Percentiles rank a stretch among this genome's conserved stretches.
Evolutionary conservation across 2,329 filamentous ascomycete species (phyloP).

Genomic region (Aspergillus awamori): DNA sequence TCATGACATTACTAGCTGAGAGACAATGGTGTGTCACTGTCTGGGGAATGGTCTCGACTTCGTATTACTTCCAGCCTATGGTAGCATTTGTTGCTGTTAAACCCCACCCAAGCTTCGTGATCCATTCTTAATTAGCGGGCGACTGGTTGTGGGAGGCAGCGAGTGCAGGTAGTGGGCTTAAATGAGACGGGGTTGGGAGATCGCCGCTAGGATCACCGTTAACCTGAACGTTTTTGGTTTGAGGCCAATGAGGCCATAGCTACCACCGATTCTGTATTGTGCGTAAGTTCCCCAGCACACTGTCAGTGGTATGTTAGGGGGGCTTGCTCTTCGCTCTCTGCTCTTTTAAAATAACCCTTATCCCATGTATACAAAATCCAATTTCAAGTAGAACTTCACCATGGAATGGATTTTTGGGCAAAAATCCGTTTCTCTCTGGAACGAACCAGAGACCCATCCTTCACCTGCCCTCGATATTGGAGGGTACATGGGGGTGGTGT

Average conservation of each 20-base stretch:
- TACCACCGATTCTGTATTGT: background rate
- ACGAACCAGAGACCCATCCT: too few relatives aligned
- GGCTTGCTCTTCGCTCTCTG: too few relatives aligned
- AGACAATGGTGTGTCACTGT: background rate
- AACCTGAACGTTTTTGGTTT: conserved; percentile 17
- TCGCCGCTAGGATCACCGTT: conserved; percentile 38
- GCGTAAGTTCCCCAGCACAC: background rate
- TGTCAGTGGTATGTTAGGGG: too few relatives aligned
- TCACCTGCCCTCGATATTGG: background rate
- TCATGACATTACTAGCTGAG: conserved; percentile 3
- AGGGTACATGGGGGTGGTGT: background rate
- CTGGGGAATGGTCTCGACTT: conserved; percentile 20
- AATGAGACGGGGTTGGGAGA: conserved; percentile 25
- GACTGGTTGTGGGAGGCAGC: conserved; percentile 11
- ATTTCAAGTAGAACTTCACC: too few relatives aligned
- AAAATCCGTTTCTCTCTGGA: too few relatives aligned
- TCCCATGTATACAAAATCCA: too few relatives aligned
- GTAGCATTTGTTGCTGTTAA: conserved; percentile 2
- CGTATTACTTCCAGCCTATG: conserved; percentile 20
- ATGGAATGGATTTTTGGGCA: too few relatives aligned
- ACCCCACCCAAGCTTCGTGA: conserved; percentile 32
- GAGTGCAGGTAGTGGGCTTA: conserved; percentile 17
- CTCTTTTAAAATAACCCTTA: too few relatives aligned
- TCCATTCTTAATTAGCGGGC: conserved; percentile 15
- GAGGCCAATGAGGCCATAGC: conserved; percentile 11